Evolutionary conservation across 305 asterid species (phyloP).

Genomic region (Solanum hybrid): DNA sequence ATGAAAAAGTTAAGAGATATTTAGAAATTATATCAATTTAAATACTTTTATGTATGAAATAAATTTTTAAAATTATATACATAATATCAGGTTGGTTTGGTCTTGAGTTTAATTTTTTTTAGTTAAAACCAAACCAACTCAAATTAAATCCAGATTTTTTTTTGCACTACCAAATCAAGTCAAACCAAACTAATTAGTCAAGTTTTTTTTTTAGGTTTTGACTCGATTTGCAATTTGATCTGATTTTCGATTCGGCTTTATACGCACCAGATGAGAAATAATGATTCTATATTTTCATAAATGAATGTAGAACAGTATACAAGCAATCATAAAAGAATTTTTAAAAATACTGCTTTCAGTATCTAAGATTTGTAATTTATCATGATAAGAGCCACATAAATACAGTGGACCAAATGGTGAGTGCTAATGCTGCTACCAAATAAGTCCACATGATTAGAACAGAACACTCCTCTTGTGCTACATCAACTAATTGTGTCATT

Average conservation of each 20-base stretch:
- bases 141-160: no score
- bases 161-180: background rate
- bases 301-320: background rate
- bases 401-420: constrained; percentile 76
- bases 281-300: background rate
- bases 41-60: background rate
- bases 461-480: constrained; percentile 83
- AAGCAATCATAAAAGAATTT: background rate
- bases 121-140: background rate
- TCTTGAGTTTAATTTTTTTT: no score
- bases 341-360: background rate
- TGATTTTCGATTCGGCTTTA: no score
- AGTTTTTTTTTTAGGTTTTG: no score
- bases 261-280: background rate
- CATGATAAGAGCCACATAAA: constrained; percentile 77
- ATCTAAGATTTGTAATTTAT: background rate
- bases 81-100: background rate
- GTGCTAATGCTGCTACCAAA: constrained; percentile 57
- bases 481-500: constrained; percentile 76
- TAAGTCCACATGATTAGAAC: constrained; percentile 79
- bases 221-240: background rate
- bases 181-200: no score
- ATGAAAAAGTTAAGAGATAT: background rate
- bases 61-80: no score
- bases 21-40: background rate